A percentile compares a stretch with the other conserved stretches of the same genome.
These are phyloP conservation scores for Gamarada debralockiae DNA, from an alignment of 495 filamentous ascomycete genomes.

Conservation along the genomic window DNA sequence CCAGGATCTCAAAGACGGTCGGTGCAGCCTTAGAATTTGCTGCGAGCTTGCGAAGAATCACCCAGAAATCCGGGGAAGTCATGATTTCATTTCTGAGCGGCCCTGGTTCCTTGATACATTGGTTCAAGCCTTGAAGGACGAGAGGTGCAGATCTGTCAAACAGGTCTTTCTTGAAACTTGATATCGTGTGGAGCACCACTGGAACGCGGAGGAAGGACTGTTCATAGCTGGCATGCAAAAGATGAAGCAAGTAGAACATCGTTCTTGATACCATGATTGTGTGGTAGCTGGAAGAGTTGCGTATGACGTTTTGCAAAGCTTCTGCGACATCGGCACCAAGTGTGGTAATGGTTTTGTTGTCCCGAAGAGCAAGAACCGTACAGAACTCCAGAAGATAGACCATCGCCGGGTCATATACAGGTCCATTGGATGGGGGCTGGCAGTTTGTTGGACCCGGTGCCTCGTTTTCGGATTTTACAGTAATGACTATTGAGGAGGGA, in stretches of 20 bases:
- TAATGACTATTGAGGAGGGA: slow-evolving; percentile 74
- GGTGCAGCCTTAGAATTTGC: slow-evolving; percentile 62
- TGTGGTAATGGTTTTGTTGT: slow-evolving; percentile 62
- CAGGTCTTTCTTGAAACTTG: slow-evolving; percentile 73
- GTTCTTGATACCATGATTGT: slow-evolving; percentile 76
- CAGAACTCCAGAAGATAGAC: slow-evolving; percentile 88
- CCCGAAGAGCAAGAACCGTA: slow-evolving; percentile 77
- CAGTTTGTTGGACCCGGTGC: slow-evolving; percentile 52
- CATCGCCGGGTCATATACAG: slow-evolving; percentile 80
- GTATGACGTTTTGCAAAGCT: slow-evolving; percentile 73
- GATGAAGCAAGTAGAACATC: slow-evolving; percentile 78
- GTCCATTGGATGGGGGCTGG: slow-evolving; percentile 47
- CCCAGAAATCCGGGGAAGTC: slow-evolving; percentile 97
- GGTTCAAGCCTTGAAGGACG: slow-evolving; percentile 71
- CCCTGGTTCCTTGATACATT: slow-evolving; percentile 72
- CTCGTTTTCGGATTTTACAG: slow-evolving; percentile 78
- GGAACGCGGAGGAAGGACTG: slow-evolving; percentile 88
- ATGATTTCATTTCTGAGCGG: slow-evolving; percentile 87
- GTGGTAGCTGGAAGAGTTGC: slow-evolving; percentile 75
- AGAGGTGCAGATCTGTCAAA: slow-evolving; percentile 71
- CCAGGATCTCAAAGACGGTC: slow-evolving; percentile 78
- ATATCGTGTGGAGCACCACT: slow-evolving; percentile 88
- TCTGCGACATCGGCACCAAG: slow-evolving; percentile 77
- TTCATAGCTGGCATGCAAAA: slow-evolving; percentile 85
- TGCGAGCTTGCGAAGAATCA: slow-evolving; percentile 75